These are phyloP conservation scores for Aechmea fasciata DNA, from an alignment of 176 grass and related monocot species.

Conservation along the genomic window DNA sequence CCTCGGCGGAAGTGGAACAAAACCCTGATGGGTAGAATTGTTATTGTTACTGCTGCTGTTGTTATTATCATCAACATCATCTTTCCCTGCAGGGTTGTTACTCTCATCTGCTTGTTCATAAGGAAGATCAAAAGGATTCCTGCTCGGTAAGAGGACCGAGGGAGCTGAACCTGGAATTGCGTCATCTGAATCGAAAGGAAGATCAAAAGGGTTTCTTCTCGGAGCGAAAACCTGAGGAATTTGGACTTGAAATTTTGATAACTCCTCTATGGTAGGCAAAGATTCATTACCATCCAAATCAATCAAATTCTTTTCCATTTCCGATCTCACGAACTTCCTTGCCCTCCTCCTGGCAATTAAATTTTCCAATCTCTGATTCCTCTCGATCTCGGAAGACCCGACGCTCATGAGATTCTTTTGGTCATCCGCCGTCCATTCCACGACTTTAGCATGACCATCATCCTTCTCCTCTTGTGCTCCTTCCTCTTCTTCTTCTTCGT, in stretches of 20 bases:
- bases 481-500: conserved; percentile 1
- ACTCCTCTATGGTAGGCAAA: conserved; percentile 22
- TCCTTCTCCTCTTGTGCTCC: neutral
- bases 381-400: conserved; percentile 39
- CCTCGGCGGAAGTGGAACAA: conserved; percentile 14
- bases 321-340: conserved; percentile 20
- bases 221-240: conserved; percentile 28
- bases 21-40: conserved; percentile 16
- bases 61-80: neutral
- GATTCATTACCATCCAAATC: conserved; percentile 36
- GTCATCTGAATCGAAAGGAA: conserved; percentile 47
- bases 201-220: conserved; percentile 37
- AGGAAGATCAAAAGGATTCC: conserved; percentile 34
- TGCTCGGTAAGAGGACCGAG: conserved; percentile 25
- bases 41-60: too few species aligned
- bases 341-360: conserved; percentile 37
- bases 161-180: conserved; percentile 47
- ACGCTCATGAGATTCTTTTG: conserved; percentile 46
- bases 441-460: conserved; percentile 21
- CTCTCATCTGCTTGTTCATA: conserved; percentile 19
- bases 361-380: conserved; percentile 43
- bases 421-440: conserved; percentile 51
- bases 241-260: conserved; percentile 32
- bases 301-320: conserved; percentile 27
- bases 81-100: conserved; percentile 12